phyloP scores from a whole-genome alignment of 768 basidiomycete genomes.

The Panaeolus papilionaceus region DNA sequence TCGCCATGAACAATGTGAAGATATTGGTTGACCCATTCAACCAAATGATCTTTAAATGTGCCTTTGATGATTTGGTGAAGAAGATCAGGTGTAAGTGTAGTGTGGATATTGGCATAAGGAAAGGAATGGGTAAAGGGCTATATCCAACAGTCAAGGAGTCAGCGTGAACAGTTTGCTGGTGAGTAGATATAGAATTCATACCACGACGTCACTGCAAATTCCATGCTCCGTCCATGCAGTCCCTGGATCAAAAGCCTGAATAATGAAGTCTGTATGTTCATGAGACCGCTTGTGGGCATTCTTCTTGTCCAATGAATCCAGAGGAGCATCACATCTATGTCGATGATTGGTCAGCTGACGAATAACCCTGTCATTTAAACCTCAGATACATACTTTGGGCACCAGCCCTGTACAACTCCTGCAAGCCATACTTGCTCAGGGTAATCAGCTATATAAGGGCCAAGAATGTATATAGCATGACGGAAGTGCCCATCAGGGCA shows the following conservation, averaged over 20 bases:
- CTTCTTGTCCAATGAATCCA: constrained; percentile 28
- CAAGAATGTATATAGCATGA: constrained; percentile 32
- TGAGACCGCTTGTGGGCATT: constrained; percentile 26
- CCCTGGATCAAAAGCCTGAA: constrained; percentile 31
- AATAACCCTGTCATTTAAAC: too few species aligned
- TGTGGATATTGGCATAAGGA: constrained; percentile 17
- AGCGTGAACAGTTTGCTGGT: too few species aligned
- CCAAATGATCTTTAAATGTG: constrained; percentile 17
- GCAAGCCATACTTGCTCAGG: constrained; percentile 39
- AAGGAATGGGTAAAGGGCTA: constrained; percentile 18
- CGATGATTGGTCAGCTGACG: too few species aligned
- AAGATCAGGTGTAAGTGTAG: constrained; percentile 9
- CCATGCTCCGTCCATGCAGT: constrained; percentile 42
- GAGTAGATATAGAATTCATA: too few species aligned
- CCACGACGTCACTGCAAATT: constrained; percentile 36
- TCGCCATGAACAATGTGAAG: neutral
- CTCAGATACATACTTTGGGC: constrained; percentile 16
- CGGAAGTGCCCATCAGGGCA: constrained; percentile 41
- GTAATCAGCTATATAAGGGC: constrained; percentile 43
- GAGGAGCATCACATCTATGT: too few species aligned
- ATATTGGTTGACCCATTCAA: constrained; percentile 15
- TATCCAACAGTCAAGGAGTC: too few species aligned
- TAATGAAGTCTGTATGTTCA: constrained; percentile 31
- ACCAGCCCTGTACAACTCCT: constrained; percentile 33
- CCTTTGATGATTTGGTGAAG: constrained; percentile 22